Base-by-base conservation (phyloP, 768 basidiomycete species). In the Cantharellus cinnabarinus region DNA sequence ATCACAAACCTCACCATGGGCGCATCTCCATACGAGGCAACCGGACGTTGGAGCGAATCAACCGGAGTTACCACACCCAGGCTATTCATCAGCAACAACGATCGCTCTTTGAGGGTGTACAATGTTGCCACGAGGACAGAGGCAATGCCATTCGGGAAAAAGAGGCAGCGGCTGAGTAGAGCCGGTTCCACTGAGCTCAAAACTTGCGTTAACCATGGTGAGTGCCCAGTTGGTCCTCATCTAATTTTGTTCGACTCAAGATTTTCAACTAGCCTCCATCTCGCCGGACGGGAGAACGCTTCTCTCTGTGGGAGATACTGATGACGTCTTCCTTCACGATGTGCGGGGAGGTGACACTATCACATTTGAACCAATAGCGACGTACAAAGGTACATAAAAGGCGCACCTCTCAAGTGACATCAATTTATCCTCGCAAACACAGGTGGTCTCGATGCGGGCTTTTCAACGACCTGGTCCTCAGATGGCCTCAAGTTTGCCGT, bases 261-360 rank as follows among this genome's bases (percentile, higher is more conserved):
- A 48, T 44, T 20, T 62, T 53, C 50, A 58, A 20, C n/a, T 64
- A 93, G 89, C 87, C 3, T 90, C 90, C 4, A 78, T 97, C 64
- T 90, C 89, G 0, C 89, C 89, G 0, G 88, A 94, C 65, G 85
- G 89, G 0, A 78, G 79, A 51, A 89, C 83, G 0, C 76, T 97
- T 10, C 78, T 95, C 1, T 89, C 84, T 2, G 91, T 93, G 0
- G 91, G 93, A 34, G 91, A 97, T 67, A 90, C 89, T 5, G 79
- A 82, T 50, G 82, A 88, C 60, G 81, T 93, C 5, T 85, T 81
- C 67, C 76, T 97, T 10, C 85, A 90, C 66, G 79, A 81, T 58
- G 76, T 93, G 61, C 76, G 79, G 2, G 83, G 83, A 44, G 81
- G 83, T 38, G 70, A 76, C 10, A 71, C 67, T 37, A 72, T 85